Percentiles rank a stretch among this genome's conserved stretches.
Evolutionary conservation across 208 protist genomes (phyloP).

Genomic region (Trypanosoma boissoni): DNA sequence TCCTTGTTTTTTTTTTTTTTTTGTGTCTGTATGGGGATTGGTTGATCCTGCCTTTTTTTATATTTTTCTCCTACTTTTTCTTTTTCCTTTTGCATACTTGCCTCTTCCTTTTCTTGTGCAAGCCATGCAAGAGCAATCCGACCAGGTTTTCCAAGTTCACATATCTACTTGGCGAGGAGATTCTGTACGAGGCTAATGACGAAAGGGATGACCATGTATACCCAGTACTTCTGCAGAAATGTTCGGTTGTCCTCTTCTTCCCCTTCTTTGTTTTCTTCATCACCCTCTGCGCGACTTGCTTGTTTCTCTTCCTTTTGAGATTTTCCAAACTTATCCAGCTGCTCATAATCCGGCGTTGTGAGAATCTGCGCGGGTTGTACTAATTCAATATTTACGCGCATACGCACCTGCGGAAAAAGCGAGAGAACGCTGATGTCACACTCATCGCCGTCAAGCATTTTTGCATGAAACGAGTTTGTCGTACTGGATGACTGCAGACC

Average conservation of each 20-base stretch:
- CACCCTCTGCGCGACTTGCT: slow-evolving; percentile 46
- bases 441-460: slow-evolving; percentile 80
- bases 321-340: slow-evolving; percentile 41
- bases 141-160: too few relatives aligned
- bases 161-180: slow-evolving; percentile 26
- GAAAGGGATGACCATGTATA: slow-evolving; percentile 68
- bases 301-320: slow-evolving; percentile 30
- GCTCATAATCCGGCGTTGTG: slow-evolving; percentile 65
- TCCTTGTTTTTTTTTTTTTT: not conserved
- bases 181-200: slow-evolving; percentile 66
- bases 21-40: too few relatives aligned
- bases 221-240: slow-evolving; percentile 91
- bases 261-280: slow-evolving; percentile 65
- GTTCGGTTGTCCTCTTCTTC: slow-evolving; percentile 57
- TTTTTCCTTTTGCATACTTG: not conserved
- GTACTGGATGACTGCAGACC: slow-evolving; percentile 74
- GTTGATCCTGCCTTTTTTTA: not conserved
- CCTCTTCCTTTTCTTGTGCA: not conserved
- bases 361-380: slow-evolving; percentile 32
- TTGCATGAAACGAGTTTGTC: slow-evolving; percentile 87
- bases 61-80: not conserved
- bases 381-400: slow-evolving; percentile 42
- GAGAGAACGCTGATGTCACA: slow-evolving; percentile 80
- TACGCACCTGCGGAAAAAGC: slow-evolving; percentile 75
- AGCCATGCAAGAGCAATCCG: too few relatives aligned